Base-by-base conservation (phyloP, 164 flowering plant species). In the Umbellularia californica region DNA sequence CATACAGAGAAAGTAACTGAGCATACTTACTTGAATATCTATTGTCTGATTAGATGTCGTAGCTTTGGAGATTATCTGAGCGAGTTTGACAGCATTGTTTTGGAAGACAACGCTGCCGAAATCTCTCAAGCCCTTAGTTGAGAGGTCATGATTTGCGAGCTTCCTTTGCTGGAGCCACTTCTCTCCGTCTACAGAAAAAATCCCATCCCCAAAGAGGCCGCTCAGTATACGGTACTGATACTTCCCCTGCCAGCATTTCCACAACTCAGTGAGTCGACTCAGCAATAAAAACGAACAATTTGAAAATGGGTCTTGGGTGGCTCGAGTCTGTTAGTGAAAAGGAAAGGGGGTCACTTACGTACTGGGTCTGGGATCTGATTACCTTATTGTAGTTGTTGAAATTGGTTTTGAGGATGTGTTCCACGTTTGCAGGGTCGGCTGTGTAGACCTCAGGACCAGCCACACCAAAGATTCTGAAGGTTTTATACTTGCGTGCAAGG, bases 151-250 rank as follows among this genome's bases (percentile, higher is more conserved):
- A 79, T 87, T 88, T 0, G 87, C 83, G 20, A 82, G 66, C 72
- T 81, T 86, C 52, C 87, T 58, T 68, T 84, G 87, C 60, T 82
- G 83, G n/a, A 77, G 81, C 87, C 90, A 87, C 63, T 82, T 86
- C 17, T 88, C 84, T 2, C 89, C 88, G 70, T 87, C 90, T 17
- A 86, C 89, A 0, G 89, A 80, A 67, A 86, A 88, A 64, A 88
- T 85, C 60, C 86, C 89, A 41, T 86, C 86, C 12, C 88, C 78
- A 1, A 76, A 30, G 28, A 76, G 78, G 14, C 17, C 78, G 5
- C 63, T 62, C 74, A 50, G 15, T 47, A 50, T 70, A 14, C 62
- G 24, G 47, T 71, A 50, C 14, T 71, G 28, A 30, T 62, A 70
- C 51, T 50, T 13, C 28, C 69, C 69, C 69, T 67, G 69, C n/a